A percentile compares a stretch with the other conserved stretches of the same genome.
Evolutionary conservation across 2,329 filamentous ascomycete genomes (phyloP).

Genomic region (Sclerotinia borealis): DNA sequence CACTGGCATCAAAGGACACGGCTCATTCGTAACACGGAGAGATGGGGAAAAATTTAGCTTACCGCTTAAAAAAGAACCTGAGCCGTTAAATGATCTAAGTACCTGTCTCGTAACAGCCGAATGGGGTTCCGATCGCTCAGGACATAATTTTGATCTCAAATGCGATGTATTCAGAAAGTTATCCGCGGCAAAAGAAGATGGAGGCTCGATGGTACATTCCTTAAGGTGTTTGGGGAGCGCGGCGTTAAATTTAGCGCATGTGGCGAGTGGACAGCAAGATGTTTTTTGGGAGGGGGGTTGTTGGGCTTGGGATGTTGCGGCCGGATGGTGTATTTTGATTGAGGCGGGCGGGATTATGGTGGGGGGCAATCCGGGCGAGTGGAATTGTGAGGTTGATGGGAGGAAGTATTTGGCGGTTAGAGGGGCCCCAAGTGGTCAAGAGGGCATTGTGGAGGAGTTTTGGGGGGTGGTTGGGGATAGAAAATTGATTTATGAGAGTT

Average conservation of each 20-base stretch:
- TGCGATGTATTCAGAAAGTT: slow-evolving; percentile 58
- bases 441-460: slow-evolving; percentile 57
- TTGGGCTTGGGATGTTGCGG: slow-evolving; percentile 82
- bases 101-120: slow-evolving; percentile 63
- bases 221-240: slow-evolving; percentile 66
- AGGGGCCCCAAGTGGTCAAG: slow-evolving; percentile 53
- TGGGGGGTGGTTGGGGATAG: slow-evolving; percentile 54
- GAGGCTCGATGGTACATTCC: slow-evolving; percentile 71
- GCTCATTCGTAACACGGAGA: slow-evolving; percentile 48
- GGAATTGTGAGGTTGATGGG: slow-evolving; percentile 55
- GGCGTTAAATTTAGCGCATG: slow-evolving; percentile 67
- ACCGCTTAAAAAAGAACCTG: slow-evolving; percentile 44
- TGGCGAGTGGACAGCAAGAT: slow-evolving; percentile 66
- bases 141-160: slow-evolving; percentile 66
- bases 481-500: slow-evolving; percentile 42
- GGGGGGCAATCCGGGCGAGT: slow-evolving; percentile 66
- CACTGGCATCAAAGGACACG: slow-evolving; percentile 61
- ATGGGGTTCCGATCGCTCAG: slow-evolving; percentile 64
- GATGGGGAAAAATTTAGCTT: slow-evolving; percentile 37
- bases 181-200: slow-evolving; percentile 50
- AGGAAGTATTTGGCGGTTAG: slow-evolving; percentile 58
- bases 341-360: slow-evolving; percentile 71
- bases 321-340: slow-evolving; percentile 68
- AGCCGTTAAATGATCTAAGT: slow-evolving; percentile 54
- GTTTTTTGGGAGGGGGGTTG: slow-evolving; percentile 79